Evolutionary conservation across 495 filamentous ascomycete species (phyloP).

Genomic region (Annulohypoxylon bovei): DNA sequence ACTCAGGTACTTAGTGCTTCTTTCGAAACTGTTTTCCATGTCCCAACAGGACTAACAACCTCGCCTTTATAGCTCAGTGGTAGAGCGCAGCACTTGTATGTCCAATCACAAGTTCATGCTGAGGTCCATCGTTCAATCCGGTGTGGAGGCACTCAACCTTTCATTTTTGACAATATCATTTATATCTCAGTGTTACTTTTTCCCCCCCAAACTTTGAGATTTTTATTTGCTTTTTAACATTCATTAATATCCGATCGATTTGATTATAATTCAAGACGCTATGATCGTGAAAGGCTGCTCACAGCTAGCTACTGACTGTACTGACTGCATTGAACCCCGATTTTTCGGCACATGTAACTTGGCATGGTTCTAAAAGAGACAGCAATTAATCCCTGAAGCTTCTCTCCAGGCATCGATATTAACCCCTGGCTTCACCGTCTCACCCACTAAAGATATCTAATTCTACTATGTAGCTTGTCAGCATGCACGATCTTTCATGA

Average conservation of each 20-base stretch:
- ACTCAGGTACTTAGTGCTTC: not conserved
- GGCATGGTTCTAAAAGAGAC: not conserved
- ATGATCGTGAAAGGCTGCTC: too few relatives aligned
- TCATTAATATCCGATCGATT: too few relatives aligned
- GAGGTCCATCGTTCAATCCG: constrained; percentile 44
- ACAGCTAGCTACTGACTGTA: too few relatives aligned
- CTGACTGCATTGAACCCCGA: not conserved
- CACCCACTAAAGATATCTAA: not conserved
- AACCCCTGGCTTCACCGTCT: not conserved
- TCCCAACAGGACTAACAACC: too few relatives aligned
- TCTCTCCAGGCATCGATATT: not conserved
- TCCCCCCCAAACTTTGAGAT: not conserved
- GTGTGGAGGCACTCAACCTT: constrained; percentile 41
- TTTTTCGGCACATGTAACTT: not conserved
- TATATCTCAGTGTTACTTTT: not conserved
- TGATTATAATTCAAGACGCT: too few relatives aligned
- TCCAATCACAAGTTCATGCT: constrained; percentile 10
- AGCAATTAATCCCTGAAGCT: not conserved
- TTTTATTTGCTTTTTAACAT: not conserved
- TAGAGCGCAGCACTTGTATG: constrained; percentile 41
- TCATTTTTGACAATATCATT: not conserved
- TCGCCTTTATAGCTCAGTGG: constrained; percentile 41
- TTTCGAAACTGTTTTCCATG: not conserved
- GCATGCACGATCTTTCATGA: too few relatives aligned
- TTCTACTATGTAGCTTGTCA: not conserved